phyloP scores from a whole-genome alignment of 2,329 filamentous ascomycete species.

The Neonectria sp. region DNA sequence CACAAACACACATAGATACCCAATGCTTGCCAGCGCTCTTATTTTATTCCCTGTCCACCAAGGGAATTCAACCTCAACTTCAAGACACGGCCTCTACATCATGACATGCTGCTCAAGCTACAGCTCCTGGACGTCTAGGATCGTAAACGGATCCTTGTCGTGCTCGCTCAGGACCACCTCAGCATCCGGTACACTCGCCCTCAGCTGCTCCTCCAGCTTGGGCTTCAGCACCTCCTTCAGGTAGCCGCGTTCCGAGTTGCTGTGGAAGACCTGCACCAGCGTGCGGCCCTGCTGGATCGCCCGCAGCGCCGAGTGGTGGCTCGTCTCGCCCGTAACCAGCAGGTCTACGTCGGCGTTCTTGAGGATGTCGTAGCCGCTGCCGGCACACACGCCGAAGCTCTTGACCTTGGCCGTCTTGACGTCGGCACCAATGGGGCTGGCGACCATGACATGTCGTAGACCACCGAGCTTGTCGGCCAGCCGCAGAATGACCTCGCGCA shows the following conservation, averaged over 20 bases:
- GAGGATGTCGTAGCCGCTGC: slow-evolving; percentile 86
- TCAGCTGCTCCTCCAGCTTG: slow-evolving; percentile 74
- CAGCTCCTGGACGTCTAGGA: slow-evolving; percentile 69
- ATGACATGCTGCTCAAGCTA: slow-evolving; percentile 34
- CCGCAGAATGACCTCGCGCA: slow-evolving; percentile 62
- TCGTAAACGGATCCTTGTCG: slow-evolving; percentile 91
- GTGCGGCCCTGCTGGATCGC: slow-evolving; percentile 87
- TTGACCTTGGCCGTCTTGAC: slow-evolving; percentile 63
- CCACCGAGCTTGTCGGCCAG: slow-evolving; percentile 79
- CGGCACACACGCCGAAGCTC: slow-evolving; percentile 89
- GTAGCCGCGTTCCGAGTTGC: slow-evolving; percentile 92
- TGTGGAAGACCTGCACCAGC: slow-evolving; percentile 91
- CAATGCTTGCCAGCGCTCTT: slow-evolving; percentile 29
- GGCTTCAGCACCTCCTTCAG: slow-evolving; percentile 78
- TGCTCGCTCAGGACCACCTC: slow-evolving; percentile 82
- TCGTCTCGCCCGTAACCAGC: slow-evolving; percentile 92
- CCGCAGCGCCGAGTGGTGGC: slow-evolving; percentile 90
- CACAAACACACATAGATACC: slow-evolving; percentile 38
- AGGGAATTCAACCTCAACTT: slow-evolving; percentile 19
- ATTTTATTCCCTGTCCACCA: background rate
- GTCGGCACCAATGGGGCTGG: slow-evolving; percentile 64
- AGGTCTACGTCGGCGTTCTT: slow-evolving; percentile 81
- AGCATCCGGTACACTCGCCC: slow-evolving; percentile 64
- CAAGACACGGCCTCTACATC: slow-evolving; percentile 12
- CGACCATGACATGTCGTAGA: slow-evolving; percentile 68